phyloP scores from a whole-genome alignment of 768 basidiomycete genomes.

The Solioccasus polychromus region DNA sequence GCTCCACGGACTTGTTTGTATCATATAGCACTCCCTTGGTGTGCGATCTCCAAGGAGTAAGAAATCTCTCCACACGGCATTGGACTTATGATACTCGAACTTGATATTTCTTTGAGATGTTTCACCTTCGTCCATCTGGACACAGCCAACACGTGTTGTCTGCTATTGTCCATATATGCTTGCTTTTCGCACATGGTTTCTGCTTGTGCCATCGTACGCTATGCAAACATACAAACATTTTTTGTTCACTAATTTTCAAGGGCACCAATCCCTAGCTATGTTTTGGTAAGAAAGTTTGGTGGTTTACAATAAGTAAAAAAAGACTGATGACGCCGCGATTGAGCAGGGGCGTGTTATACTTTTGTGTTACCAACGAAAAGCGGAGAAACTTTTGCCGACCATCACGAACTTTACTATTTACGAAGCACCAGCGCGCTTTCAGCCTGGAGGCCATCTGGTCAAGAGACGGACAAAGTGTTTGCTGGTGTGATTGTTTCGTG shows the following conservation, averaged over 20 bases:
- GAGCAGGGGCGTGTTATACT: constrained; percentile 1
- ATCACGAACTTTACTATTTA: constrained; percentile 10
- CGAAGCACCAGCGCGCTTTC: constrained; percentile 9
- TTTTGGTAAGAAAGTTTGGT: constrained; percentile 9
- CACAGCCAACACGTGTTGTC: background rate
- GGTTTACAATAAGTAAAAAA: constrained; percentile 1
- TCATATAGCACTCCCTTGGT: constrained; percentile 5
- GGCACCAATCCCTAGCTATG: background rate
- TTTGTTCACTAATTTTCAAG: background rate
- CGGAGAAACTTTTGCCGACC: background rate
- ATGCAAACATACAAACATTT: background rate
- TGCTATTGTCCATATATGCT: background rate
- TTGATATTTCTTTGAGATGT: constrained; percentile 4
- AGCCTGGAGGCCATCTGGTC: constrained; percentile 5
- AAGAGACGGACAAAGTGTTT: background rate
- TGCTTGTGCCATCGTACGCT: background rate
- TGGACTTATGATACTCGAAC: constrained; percentile 4
- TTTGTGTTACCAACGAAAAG: background rate
- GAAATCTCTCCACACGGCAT: constrained; percentile 1
- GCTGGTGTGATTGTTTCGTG: background rate
- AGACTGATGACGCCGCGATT: constrained; percentile 1
- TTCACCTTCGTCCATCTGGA: constrained; percentile 1
- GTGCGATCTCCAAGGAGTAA: constrained; percentile 5
- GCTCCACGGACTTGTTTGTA: constrained; percentile 8
- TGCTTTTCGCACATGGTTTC: background rate